Evolutionary conservation across 2,329 filamentous ascomycete species (phyloP).

Genomic region (Aspergillus bombycis): DNA sequence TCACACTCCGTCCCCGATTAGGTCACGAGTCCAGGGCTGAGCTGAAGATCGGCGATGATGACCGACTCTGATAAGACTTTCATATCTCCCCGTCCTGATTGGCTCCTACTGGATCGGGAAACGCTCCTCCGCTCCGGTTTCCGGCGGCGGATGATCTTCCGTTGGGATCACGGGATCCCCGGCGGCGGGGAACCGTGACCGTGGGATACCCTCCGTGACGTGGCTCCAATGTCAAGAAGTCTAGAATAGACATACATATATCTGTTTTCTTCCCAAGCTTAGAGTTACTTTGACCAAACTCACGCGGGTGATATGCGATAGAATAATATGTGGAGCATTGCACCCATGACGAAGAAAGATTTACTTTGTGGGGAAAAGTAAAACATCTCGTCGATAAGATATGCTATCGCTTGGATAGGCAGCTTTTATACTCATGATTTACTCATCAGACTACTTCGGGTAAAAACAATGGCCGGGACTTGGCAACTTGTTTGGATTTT

Average conservation of each 20-base stretch:
- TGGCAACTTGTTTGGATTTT: not conserved
- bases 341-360: not conserved
- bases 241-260: not conserved
- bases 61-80: slow-evolving; percentile 2
- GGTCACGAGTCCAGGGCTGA: slow-evolving; percentile 13
- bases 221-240: not conserved
- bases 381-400: not conserved
- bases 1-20: slow-evolving; percentile 5
- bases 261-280: not conserved
- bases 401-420: not conserved
- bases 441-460: not conserved
- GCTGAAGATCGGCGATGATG: not conserved
- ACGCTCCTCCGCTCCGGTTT: slow-evolving; percentile 9
- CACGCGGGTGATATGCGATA: not conserved
- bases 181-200: not conserved
- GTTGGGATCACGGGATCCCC: not conserved
- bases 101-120: slow-evolving; percentile 5
- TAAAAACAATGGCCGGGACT: not conserved
- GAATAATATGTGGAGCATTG: not conserved
- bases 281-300: not conserved
- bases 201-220: not conserved
- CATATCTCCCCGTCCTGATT: slow-evolving; percentile 14
- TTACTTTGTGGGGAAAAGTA: not conserved
- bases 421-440: not conserved
- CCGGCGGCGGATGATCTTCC: slow-evolving; percentile 8